Evolutionary conservation across 169 alveolate genomes (phyloP), one percentile per base, ranked within the genome.

Genomic region (Plasmodium vivax): DNA sequence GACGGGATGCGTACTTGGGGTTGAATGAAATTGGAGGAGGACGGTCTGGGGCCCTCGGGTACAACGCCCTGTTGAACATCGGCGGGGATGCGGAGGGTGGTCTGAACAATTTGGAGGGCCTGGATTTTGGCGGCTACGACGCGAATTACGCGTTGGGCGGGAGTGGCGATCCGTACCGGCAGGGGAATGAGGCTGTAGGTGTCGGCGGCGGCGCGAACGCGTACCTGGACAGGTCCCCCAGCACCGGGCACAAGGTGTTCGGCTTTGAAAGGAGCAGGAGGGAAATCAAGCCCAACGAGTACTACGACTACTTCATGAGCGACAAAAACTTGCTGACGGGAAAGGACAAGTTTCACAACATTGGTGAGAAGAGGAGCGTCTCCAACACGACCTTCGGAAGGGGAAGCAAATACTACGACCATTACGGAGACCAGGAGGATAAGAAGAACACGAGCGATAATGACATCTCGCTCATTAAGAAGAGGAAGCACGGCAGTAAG

Each of bases 371-470:
- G 74, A 68, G 91, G 81, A 82, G 94, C 56, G 94, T 81, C 4
- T 90, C 94, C 9, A 82, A 81, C 68, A 82, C 94, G 5, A 90
- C 73, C 36, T 79, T 81, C 58, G 94, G 94, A 14, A 80, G 91
- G 47, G 80, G 83, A 2, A 90, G 80, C 27, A 77, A 41, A 77
- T 82, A 90, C 45, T 68, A 90, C 23, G 92, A 71, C 3, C 82
- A 80, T 30, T 51, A n/a, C 68, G 82, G 82, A n/a, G 88, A 87
- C 30, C 87, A 45, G 16, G 93, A 87, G 1, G 82, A 87, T 9
- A 90, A 90, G 30, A 90, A 82, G 54, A 90, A 90, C 56, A 81
- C 90, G 38, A 90, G 94, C 38, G 94, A 90, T 47, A 80, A 90
- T 90, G 94, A 90, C 27, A 41, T 82, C 1, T 27, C 94, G 3